Evolutionary conservation across 2,329 filamentous ascomycete species (phyloP), one percentile per base, ranked within the genome.

Genomic region (Acarospora socialis): DNA sequence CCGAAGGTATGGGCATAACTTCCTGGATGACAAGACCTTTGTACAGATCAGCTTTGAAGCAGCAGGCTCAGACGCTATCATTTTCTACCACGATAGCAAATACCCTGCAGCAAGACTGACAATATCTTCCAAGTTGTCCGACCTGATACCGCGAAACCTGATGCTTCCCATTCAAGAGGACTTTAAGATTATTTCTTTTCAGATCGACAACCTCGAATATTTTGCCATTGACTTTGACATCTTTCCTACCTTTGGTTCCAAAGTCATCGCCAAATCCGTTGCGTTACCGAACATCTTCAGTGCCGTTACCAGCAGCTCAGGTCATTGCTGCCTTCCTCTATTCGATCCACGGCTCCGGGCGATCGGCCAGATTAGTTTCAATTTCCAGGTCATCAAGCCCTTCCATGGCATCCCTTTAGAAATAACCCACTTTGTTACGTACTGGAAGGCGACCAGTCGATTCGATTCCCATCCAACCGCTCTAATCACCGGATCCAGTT

Each of bases 381-480:
- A 81, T 42, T 92, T 83, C 34, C 86, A 95, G 51, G 83, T 95
- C 16, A 92, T 98, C 53, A 94, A 93, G 49, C 90, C 90, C 0
- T 98, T 95, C 59, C 74, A 77, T 40, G 87, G 90, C 5, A 79
- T 84, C 38, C 84, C 90, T 3, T 64, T 98, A 14, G 90, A 98
- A 54, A 94, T 98, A 38, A 92, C 90, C 1, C 86, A 95, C 49
- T 98, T 95, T 46, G 90, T 92, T 41, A 95, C 90, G 0, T 98
- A 98, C 56, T 98, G 90, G 90, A 98, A 95, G 56, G 87, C 87
- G 0, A 98, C 90, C 1, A 93, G 84, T 48, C 84, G 93, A 45
- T 70, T 90, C 28, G 83, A 93, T 51, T 76, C 81, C 30, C 81
- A 84, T 28, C 78, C 80, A 15, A 90, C 72, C 49, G 81, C 83